Base-by-base conservation (phyloP, 2,329 filamentous ascomycete species). In the Exophiala spinifera region DNA sequence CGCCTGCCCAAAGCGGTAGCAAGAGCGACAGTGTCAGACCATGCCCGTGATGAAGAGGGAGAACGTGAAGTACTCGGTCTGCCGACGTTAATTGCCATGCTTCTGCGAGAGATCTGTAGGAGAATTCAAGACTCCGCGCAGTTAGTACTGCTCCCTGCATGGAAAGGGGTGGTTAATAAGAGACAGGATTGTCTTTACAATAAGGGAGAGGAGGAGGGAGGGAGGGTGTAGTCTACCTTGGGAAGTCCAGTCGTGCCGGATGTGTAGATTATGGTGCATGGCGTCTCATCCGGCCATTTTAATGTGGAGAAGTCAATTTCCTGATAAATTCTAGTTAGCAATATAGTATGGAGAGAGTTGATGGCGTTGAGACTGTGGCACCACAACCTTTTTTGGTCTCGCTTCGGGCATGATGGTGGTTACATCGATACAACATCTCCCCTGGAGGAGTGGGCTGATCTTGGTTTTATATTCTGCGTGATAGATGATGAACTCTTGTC, bases 201-300 rank as follows among this genome's bases (percentile, higher is more conserved):
- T n/a, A n/a, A n/a, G n/a, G n/a, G n/a, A n/a, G n/a, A n/a, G n/a
- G n/a, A n/a, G n/a, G n/a, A n/a, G n/a, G n/a, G n/a, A n/a, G n/a
- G n/a, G n/a, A n/a, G n/a, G n/a, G n/a, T n/a, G n/a, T 20, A 19
- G 3, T 19, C 79, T 1, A 82, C 84, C 54, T 83, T 82, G 0
- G 81, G 79, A 46, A 75, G 76, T 49, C 77, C 78, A 1, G 80
- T 79, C 0, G 80, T 81, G 0, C 80, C 79, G 2, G 79, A 79
- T 0, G 79, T 80, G 57, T 86, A 83, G 4, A 88, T 77, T 2
- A 84, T 31, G 28, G 8, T 31, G 28, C 28, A 31, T 11, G 28
- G 28, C 28, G 28, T 31, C 28, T 31, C 74, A 23, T 11, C 43
- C 25, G 43, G 17, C 43, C 43, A 46, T n/a, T 46, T n/a, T 8